phyloP scores from a whole-genome alignment of 2,329 filamentous ascomycete species.

The Calonectria crousiana region DNA sequence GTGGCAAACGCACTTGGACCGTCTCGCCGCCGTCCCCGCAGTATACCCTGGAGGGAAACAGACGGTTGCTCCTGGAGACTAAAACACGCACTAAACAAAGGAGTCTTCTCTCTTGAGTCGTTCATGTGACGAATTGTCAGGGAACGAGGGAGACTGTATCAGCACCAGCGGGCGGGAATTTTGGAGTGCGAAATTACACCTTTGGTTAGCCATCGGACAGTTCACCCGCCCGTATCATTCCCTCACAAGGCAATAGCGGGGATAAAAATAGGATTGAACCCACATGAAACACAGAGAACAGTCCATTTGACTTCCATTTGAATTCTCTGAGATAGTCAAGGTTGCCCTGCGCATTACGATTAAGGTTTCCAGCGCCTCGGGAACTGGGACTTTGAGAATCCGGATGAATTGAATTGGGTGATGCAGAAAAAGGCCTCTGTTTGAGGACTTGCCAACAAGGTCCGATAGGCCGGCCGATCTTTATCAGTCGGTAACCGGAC shows the following conservation, averaged over 20 bases:
- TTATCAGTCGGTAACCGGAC: slow-evolving; percentile 5
- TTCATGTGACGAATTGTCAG: neutral
- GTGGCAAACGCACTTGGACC: neutral
- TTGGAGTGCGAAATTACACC: neutral
- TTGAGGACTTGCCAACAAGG: neutral
- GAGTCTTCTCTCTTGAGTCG: neutral
- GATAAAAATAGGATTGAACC: slow-evolving; percentile 15
- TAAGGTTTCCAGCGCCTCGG: neutral
- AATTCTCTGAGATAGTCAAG: neutral
- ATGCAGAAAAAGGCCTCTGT: neutral
- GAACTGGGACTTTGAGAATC: neutral
- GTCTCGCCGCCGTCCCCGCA: neutral
- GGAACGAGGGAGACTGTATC: neutral
- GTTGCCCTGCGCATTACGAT: neutral
- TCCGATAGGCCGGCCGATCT: slow-evolving; percentile 1
- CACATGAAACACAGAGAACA: neutral
- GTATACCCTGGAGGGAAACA: neutral
- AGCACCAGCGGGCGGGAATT: neutral
- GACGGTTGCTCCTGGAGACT: neutral
- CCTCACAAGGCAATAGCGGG: neutral
- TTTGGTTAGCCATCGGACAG: neutral
- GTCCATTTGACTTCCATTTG: neutral
- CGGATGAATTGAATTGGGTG: neutral
- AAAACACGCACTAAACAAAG: neutral
- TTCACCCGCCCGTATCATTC: neutral